Conservation (phyloP, 768 basidiomycete genomes). For the Steccherinum ochraceum region DNA sequence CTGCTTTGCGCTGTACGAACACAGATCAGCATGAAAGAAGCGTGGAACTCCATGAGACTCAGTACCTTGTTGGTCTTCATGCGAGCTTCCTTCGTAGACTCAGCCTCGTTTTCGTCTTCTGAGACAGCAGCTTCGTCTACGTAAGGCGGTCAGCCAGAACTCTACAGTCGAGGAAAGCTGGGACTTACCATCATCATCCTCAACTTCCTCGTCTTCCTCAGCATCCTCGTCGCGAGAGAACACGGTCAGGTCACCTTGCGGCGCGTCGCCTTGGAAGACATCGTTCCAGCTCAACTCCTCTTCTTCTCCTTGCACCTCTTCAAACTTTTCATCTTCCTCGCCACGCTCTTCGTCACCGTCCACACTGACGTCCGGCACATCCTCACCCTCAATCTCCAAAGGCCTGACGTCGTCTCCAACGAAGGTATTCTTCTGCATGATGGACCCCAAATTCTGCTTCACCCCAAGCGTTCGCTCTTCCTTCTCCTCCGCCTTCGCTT, state of each 20-base stretch:
- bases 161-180: conserved; percentile 9
- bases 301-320: conserved; percentile 21
- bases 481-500: conserved; percentile 30
- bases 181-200: neutral
- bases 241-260: conserved; percentile 17
- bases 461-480: conserved; percentile 51
- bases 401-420: conserved; percentile 76
- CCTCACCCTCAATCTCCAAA: conserved; percentile 45
- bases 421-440: conserved; percentile 86
- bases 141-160: neutral
- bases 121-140: conserved; percentile 2
- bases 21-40: neutral
- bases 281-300: conserved; percentile 80
- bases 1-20: conserved; percentile 67
- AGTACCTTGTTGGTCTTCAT: conserved; percentile 94
- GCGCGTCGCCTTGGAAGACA: conserved; percentile 56
- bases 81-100: conserved; percentile 50
- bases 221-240: conserved; percentile 15
- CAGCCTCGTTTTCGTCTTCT: conserved; percentile 24
- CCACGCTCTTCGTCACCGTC: conserved; percentile 36
- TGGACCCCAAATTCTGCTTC: conserved; percentile 79
- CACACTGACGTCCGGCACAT: conserved; percentile 27
- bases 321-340: conserved; percentile 26
- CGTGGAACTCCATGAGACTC: neutral
- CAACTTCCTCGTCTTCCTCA: conserved; percentile 7